Base-by-base conservation (phyloP, 164 flowering plant genomes). In the Magnolia changhungtana region DNA sequence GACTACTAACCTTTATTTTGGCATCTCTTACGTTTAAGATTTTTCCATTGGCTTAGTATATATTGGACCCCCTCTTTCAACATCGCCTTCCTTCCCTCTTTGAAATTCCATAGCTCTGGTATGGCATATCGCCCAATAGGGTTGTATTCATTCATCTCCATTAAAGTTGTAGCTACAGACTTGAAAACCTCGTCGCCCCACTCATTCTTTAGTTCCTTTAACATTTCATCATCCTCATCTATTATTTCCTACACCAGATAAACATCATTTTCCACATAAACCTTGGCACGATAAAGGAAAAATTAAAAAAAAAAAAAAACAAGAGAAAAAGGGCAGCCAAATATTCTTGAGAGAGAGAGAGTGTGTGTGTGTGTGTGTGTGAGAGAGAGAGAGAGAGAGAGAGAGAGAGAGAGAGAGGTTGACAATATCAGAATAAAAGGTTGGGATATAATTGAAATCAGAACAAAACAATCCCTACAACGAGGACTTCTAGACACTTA, bases 51-150 rank as follows among this genome's bases (percentile, higher is more conserved):
- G 27, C 67, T 76, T 59, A 89, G 66, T 18, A 87, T 2, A 69
- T 64, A 76, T 27, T 63, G 23, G 14, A 82, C 78, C 37, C 81
- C 91, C 79, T 90, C 94, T 74, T 80, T 61, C 21, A 90, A 45
- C 0, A 84, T 73, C 4, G 92, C 92, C 76, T 77, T 88, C 70
- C 88, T 85, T n/a, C 79, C 84, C 64, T 87, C 88, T 21, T 59
- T 61, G 68, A 78, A 82, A 76, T 88, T 89, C 94, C 92, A 90
- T 19, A 89, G 63, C 63, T 90, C 92, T n/a, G 84, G 73, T 10
- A 78, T 78, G 59, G 77, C 52, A 29, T 84, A 89, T 63, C 89
- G 74, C 21, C 92, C 90, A 50, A 90, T 90, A 3, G 92, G 87
- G 31, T 90, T 90, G 76, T 86, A 89, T 71, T 88, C 89, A 37